A percentile compares a stretch with the other conserved stretches of the same genome.
These are phyloP conservation scores for Boletus edulis DNA, from an alignment of 768 basidiomycete species.

Conservation along the genomic window DNA sequence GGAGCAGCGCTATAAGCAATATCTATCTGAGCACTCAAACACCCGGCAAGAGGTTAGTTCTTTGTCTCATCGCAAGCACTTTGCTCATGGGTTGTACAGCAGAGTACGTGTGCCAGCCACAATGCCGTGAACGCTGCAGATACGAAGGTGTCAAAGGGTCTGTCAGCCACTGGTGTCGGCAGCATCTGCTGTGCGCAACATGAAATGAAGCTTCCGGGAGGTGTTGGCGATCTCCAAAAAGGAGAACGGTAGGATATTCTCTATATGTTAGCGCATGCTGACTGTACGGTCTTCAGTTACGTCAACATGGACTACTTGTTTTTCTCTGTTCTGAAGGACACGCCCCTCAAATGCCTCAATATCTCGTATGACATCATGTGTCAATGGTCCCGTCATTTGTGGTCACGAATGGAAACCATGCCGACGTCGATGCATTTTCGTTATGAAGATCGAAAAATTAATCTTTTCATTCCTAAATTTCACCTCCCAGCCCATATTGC, in stretches of 20 bases:
- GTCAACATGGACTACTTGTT: not conserved
- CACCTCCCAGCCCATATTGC: constrained; percentile 36
- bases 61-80: no score
- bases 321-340: not conserved
- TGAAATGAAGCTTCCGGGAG: constrained; percentile 12
- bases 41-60: no score
- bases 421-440: no score
- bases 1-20: not conserved
- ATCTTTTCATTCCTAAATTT: constrained; percentile 33
- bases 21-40: no score
- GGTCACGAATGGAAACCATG: no score
- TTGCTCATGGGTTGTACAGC: not conserved
- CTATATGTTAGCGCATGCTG: no score
- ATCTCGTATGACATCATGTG: not conserved
- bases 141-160: not conserved
- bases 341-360: not conserved
- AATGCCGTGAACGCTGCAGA: constrained; percentile 4
- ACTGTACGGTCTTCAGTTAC: no score
- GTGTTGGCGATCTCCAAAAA: constrained; percentile 18
- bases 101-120: constrained; percentile 16
- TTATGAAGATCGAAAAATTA: no score
- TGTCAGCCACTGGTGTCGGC: constrained; percentile 9
- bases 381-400: not conserved
- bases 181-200: constrained; percentile 13
- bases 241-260: constrained; percentile 8